Evolutionary conservation across 345 rosid genomes (phyloP).

Genomic region (Physaria fendleri): DNA sequence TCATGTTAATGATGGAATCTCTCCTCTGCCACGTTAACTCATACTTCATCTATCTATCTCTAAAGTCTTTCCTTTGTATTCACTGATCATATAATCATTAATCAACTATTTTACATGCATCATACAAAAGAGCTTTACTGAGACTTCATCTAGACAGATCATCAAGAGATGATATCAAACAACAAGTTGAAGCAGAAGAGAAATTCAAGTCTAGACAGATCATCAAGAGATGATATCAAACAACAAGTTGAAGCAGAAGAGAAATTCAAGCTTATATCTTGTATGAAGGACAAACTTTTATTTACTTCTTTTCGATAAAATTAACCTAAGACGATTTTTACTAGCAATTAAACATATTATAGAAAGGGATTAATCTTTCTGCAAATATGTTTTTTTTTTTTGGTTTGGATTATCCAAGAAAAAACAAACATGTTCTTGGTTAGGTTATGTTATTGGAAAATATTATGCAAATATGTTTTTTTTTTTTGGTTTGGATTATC

Average conservation of each 20-base stretch:
- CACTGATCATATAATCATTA: neutral
- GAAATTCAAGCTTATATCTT: conserved; percentile 77
- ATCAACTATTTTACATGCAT: conserved; percentile 41
- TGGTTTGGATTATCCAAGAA: too few relatives aligned
- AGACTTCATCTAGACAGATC: conserved; percentile 83
- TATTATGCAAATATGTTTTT: too few relatives aligned
- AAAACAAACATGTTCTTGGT: too few relatives aligned
- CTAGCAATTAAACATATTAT: too few relatives aligned
- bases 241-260: conserved; percentile 90
- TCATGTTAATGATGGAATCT: conserved; percentile 43
- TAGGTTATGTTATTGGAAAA: too few relatives aligned
- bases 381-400: too few relatives aligned
- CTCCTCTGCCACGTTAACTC: conserved; percentile 50
- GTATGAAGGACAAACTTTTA: conserved; percentile 75
- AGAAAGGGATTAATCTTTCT: too few relatives aligned
- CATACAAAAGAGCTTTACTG: conserved; percentile 65
- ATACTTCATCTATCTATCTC: neutral
- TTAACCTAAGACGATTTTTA: neutral
- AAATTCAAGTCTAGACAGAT: conserved; percentile 82
- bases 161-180: conserved; percentile 56
- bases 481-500: too few relatives aligned
- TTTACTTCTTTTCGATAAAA: conserved; percentile 45
- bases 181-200: conserved; percentile 87
- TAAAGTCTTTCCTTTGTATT: neutral
- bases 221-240: conserved; percentile 57